Conservation (phyloP, 352 stramenopile genomes). For the Phytopythium aichiense region DNA sequence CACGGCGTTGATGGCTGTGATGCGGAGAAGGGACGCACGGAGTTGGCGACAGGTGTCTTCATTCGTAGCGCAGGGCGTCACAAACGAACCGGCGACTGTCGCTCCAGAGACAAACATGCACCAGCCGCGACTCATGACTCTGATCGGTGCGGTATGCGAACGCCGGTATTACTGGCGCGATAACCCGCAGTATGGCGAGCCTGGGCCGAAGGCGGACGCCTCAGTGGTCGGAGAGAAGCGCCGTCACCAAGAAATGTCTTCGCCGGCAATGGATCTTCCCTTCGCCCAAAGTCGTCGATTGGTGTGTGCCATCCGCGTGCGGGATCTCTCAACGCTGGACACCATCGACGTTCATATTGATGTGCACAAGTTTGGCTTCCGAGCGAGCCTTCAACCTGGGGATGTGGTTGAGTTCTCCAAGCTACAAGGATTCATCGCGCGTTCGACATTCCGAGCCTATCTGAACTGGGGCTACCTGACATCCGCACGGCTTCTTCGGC, state of each 20-base stretch:
- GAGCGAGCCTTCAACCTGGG: constrained; percentile 23
- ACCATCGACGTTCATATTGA: constrained; percentile 47
- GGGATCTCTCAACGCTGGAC: constrained; percentile 39
- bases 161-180: constrained; percentile 29
- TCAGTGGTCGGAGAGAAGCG: constrained; percentile 7
- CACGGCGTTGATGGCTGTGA: neutral
- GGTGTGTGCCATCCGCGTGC: constrained; percentile 28
- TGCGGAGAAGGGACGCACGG: neutral
- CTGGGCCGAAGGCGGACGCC: neutral
- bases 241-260: neutral
- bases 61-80: neutral
- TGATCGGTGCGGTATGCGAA: constrained; percentile 28
- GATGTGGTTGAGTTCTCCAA: constrained; percentile 47
- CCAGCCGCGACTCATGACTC: constrained; percentile 24
- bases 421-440: constrained; percentile 50
- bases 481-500: constrained; percentile 10
- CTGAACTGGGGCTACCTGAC: constrained; percentile 49
- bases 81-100: no score
- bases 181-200: constrained; percentile 7
- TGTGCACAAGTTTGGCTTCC: constrained; percentile 31
- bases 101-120: constrained; percentile 17
- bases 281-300: constrained; percentile 9
- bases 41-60: neutral
- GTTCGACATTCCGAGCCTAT: constrained; percentile 58
- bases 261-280: neutral